A percentile compares a stretch with the other conserved stretches of the same genome.
phyloP scores from a whole-genome alignment of 352 stramenopile genomes.

The Peronosclerospora sorghi region DNA sequence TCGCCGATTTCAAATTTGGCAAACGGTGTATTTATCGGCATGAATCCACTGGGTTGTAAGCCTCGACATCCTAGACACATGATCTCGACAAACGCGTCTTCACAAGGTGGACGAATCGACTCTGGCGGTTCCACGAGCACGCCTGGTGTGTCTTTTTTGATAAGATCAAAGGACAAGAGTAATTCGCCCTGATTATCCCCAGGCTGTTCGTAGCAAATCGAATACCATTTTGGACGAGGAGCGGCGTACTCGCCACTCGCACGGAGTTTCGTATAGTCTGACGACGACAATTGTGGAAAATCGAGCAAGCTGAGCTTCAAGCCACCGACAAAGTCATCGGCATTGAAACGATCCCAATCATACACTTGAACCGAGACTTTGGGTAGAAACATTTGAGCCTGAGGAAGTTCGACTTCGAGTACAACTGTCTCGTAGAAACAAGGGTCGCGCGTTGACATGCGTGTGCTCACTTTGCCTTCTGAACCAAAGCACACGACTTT shows the following conservation, averaged over 20 bases:
- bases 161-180: slow-evolving; percentile 66
- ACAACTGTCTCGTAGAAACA: slow-evolving; percentile 79
- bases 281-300: slow-evolving; percentile 45
- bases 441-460: slow-evolving; percentile 60
- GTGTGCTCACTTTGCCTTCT: slow-evolving; percentile 46
- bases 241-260: slow-evolving; percentile 40
- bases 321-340: slow-evolving; percentile 61
- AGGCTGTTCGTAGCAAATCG: slow-evolving; percentile 44
- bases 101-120: slow-evolving; percentile 42
- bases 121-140: slow-evolving; percentile 44
- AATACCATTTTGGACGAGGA: slow-evolving; percentile 59
- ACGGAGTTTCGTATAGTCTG: slow-evolving; percentile 40
- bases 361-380: slow-evolving; percentile 69
- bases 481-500: slow-evolving; percentile 75
- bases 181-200: slow-evolving; percentile 68
- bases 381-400: slow-evolving; percentile 47
- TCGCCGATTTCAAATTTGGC: slow-evolving; percentile 80
- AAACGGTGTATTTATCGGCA: slow-evolving; percentile 77
- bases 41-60: slow-evolving; percentile 69
- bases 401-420: slow-evolving; percentile 64
- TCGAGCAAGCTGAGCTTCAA: slow-evolving; percentile 48
- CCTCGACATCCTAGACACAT: slow-evolving; percentile 67
- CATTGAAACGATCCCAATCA: slow-evolving; percentile 63
- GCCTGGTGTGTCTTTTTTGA: slow-evolving; percentile 53
- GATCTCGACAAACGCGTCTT: slow-evolving; percentile 73